Conservation (phyloP, 768 basidiomycete genomes). For the Trametes cingulata region DNA sequence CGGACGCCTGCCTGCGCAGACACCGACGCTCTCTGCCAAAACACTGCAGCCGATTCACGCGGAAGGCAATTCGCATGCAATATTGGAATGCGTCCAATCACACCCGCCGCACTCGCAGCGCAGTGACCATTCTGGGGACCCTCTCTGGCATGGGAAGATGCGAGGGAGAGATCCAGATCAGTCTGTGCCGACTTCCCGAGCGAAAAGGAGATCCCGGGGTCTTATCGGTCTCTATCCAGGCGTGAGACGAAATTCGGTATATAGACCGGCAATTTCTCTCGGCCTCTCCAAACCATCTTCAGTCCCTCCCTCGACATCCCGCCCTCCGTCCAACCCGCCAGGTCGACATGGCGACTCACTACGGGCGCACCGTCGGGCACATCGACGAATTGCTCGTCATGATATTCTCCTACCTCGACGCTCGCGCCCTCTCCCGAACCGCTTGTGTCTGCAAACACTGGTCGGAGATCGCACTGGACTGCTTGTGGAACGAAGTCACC, state of each 20-base stretch:
- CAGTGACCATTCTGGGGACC: neutral
- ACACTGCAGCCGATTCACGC: neutral
- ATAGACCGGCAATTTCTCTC: conserved; percentile 22
- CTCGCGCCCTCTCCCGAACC: conserved; percentile 22
- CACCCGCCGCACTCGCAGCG: neutral
- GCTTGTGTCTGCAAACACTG: conserved; percentile 59
- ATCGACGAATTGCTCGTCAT: conserved; percentile 28
- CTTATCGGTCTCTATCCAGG: conserved; percentile 23
- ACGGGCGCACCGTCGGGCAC: conserved; percentile 3
- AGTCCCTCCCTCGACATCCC: conserved; percentile 5
- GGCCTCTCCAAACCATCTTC: conserved; percentile 5
- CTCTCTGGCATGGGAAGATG: conserved; percentile 13
- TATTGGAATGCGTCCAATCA: neutral
- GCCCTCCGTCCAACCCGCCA: neutral
- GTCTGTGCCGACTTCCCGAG: conserved; percentile 5
- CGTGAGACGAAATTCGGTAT: conserved; percentile 18
- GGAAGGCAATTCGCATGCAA: neutral
- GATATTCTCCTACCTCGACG: conserved; percentile 29
- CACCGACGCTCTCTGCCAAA: neutral
- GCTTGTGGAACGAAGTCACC: conserved; percentile 57
- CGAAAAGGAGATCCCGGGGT: conserved; percentile 19
- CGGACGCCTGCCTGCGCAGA: neutral
- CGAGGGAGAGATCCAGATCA: conserved; percentile 13
- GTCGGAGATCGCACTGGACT: conserved; percentile 57
- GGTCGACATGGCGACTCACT: conserved; percentile 5